Evolutionary conservation across 208 protist genomes (phyloP).

Genomic region (Trypanosoma vivax): DNA sequence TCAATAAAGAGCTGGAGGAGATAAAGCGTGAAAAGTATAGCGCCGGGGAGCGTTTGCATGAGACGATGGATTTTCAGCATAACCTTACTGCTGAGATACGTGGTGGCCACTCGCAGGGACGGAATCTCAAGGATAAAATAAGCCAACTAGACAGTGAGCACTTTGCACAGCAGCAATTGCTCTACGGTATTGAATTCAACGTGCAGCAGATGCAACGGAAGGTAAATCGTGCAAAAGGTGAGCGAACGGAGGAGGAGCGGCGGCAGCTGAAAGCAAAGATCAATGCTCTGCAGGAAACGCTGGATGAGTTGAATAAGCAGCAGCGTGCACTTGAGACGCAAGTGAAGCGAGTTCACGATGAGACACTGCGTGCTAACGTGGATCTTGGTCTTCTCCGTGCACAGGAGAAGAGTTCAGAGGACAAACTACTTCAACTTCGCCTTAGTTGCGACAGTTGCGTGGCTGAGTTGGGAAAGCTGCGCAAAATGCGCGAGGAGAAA

Average conservation of each 20-base stretch:
- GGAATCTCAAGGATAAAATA: constrained; percentile 82
- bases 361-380: constrained; percentile 60
- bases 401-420: constrained; percentile 38
- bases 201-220: constrained; percentile 94
- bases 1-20: constrained; percentile 70
- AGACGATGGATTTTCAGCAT: constrained; percentile 50
- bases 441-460: constrained; percentile 74
- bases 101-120: constrained; percentile 76
- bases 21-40: constrained; percentile 81
- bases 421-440: constrained; percentile 73
- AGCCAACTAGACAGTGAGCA: constrained; percentile 76
- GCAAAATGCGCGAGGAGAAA: constrained; percentile 63
- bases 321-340: constrained; percentile 74
- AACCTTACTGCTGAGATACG: constrained; percentile 73
- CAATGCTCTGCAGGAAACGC: constrained; percentile 63
- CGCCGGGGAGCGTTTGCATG: constrained; percentile 74
- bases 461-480: constrained; percentile 36
- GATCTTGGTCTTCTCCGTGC: constrained; percentile 45
- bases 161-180: constrained; percentile 88
- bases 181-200: constrained; percentile 93
- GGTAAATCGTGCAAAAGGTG: constrained; percentile 81
- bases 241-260: constrained; percentile 90
- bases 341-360: constrained; percentile 86
- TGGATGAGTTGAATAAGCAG: constrained; percentile 78
- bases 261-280: constrained; percentile 82